Percentiles rank a stretch among this genome's conserved stretches.
Evolutionary conservation across 2,329 filamentous ascomycete species (phyloP).

Genomic region (Trichophyton verrucosum): DNA sequence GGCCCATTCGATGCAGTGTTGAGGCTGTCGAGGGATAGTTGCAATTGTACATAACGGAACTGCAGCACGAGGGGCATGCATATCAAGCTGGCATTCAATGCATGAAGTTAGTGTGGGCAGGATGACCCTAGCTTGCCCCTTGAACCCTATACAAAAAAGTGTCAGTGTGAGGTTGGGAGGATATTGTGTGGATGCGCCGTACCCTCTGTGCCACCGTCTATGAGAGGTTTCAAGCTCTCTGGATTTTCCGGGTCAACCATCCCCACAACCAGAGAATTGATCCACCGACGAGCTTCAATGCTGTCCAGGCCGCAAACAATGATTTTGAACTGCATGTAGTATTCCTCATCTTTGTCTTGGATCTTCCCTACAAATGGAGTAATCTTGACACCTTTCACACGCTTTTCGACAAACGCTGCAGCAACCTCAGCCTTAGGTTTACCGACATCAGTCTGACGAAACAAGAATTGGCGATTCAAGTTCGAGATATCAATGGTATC

Average conservation of each 20-base stretch:
- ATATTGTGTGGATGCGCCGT: conserved; percentile 9
- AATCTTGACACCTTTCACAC: conserved; percentile 83
- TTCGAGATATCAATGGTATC: conserved; percentile 99
- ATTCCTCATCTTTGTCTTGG: conserved; percentile 90
- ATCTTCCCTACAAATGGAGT: conserved; percentile 90
- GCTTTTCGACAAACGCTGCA: conserved; percentile 75
- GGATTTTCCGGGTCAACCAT: conserved; percentile 76
- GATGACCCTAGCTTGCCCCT: conserved; percentile 87
- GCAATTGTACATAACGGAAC: conserved; percentile 94
- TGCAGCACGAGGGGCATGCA: conserved; percentile 94
- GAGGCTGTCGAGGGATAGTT: conserved; percentile 88
- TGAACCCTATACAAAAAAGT: conserved; percentile 53
- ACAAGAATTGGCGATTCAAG: conserved; percentile 93
- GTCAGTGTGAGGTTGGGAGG: conserved; percentile 12
- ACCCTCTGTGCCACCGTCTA: conserved; percentile 93
- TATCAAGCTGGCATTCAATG: conserved; percentile 95
- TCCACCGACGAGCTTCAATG: conserved; percentile 96
- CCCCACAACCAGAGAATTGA: conserved; percentile 82
- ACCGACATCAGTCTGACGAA: conserved; percentile 81
- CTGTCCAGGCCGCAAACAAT: conserved; percentile 92
- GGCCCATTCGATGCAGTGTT: conserved; percentile 98
- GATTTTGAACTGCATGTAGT: conserved; percentile 94
- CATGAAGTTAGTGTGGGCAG: conserved; percentile 87
- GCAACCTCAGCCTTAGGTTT: conserved; percentile 90
- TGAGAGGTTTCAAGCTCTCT: conserved; percentile 81